Conservation (phyloP, 2,329 filamentous ascomycete species). For the Trichoderma atrobrunneum region DNA sequence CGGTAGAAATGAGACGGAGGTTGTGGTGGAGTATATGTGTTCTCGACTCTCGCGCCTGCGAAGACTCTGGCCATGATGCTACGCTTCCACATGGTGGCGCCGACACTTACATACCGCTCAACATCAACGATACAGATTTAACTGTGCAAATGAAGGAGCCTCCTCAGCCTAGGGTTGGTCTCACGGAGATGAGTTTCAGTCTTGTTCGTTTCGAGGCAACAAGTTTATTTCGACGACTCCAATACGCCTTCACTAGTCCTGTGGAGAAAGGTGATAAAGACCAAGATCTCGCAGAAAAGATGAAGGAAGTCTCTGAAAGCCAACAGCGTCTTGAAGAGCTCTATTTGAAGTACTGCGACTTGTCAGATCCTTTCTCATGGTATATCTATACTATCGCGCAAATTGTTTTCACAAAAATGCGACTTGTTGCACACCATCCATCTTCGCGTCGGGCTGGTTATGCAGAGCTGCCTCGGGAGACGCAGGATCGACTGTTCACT, state of each 20-base stretch:
- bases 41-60: neutral
- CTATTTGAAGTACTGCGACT: neutral
- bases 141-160: neutral
- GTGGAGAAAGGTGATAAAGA: neutral
- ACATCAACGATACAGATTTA: neutral
- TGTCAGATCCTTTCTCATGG: neutral
- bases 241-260: neutral
- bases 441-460: neutral
- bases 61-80: slow-evolving; percentile 1
- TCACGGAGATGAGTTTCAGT: neutral
- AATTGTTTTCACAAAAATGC: neutral
- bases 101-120: neutral
- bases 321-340: neutral
- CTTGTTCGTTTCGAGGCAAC: neutral
- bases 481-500: neutral
- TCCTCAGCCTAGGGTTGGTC: neutral
- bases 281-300: neutral
- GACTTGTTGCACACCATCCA: slow-evolving; percentile 1
- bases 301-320: neutral
- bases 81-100: neutral
- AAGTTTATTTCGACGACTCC: neutral
- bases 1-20: neutral
- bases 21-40: neutral
- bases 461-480: neutral
- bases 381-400: neutral